Evolutionary conservation across 2,329 filamentous ascomycete species (phyloP).

Genomic region (Microthyrium microscopicum): DNA sequence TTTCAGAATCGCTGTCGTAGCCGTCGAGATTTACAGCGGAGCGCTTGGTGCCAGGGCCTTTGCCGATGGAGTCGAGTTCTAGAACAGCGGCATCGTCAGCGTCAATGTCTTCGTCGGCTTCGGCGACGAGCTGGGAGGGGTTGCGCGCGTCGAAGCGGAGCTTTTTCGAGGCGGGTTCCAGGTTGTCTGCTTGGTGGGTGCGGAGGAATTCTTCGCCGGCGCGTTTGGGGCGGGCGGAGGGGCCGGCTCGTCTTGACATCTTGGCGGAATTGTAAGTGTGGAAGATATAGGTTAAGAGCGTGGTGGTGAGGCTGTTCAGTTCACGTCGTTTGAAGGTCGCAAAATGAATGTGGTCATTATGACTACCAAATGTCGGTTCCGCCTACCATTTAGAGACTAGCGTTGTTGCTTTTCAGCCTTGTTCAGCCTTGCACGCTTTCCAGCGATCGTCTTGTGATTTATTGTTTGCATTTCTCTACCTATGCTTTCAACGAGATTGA

Average conservation of each 20-base stretch:
- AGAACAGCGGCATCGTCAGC: slow-evolving; percentile 65
- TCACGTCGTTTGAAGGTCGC: too few species aligned
- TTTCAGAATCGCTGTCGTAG: slow-evolving; percentile 85
- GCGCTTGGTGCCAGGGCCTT: slow-evolving; percentile 59
- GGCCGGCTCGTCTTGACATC: slow-evolving; percentile 28
- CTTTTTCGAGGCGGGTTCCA: slow-evolving; percentile 47
- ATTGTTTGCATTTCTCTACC: too few species aligned
- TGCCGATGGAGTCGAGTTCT: slow-evolving; percentile 83
- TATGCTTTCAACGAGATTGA: too few species aligned
- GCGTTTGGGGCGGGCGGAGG: slow-evolving; percentile 71
- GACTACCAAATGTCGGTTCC: too few species aligned
- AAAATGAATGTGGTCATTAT: too few species aligned
- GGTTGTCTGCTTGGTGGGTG: slow-evolving; percentile 46
- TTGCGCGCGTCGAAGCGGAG: slow-evolving; percentile 90
- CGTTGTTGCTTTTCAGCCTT: too few species aligned
- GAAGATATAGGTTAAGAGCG: not conserved
- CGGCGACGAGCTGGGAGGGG: slow-evolving; percentile 76
- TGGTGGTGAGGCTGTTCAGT: too few species aligned
- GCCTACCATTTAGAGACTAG: too few species aligned
- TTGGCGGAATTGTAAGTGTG: not conserved
- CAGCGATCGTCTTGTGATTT: too few species aligned
- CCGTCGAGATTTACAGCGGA: slow-evolving; percentile 93
- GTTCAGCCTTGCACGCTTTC: too few species aligned
- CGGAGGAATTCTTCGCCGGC: slow-evolving; percentile 67
- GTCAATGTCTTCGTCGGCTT: slow-evolving; percentile 57